Conservation (phyloP, 2,329 filamentous ascomycete species). For the Phyllachora maydis region DNA sequence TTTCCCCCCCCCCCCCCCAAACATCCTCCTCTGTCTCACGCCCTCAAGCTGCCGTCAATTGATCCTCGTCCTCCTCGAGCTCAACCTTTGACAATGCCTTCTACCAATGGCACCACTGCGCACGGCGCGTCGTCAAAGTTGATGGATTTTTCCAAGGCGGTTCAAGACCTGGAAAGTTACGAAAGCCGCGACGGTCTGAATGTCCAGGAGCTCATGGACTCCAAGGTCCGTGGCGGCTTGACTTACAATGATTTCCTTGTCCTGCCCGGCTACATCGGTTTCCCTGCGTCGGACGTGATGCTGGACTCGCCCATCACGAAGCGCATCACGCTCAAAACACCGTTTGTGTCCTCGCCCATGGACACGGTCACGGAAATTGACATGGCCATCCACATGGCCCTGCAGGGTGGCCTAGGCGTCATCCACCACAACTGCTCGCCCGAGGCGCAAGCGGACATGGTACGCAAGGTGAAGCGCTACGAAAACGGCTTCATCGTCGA, state of each 20-base stretch:
- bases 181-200: slow-evolving; percentile 66
- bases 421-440: slow-evolving; percentile 99
- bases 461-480: slow-evolving; percentile 95
- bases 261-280: slow-evolving; percentile 94
- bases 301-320: slow-evolving; percentile 90
- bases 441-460: slow-evolving; percentile 95
- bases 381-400: slow-evolving; percentile 96
- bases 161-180: slow-evolving; percentile 70
- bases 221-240: slow-evolving; percentile 75
- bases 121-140: no score
- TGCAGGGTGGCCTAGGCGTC: slow-evolving; percentile 75
- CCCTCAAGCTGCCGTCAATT: no score
- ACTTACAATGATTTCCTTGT: slow-evolving; percentile 99
- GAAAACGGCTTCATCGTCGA: slow-evolving; percentile 99
- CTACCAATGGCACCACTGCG: no score
- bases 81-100: no score
- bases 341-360: slow-evolving; percentile 96
- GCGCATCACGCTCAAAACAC: slow-evolving; percentile 88
- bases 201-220: slow-evolving; percentile 73
- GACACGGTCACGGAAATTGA: slow-evolving; percentile 98
- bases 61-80: no score
- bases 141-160: no score
- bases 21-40: no score
- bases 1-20: no score
- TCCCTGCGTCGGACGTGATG: slow-evolving; percentile 71